These are phyloP conservation scores for Ulmus americana DNA, from an alignment of 331 rosid genomes.

Conservation along the genomic window DNA sequence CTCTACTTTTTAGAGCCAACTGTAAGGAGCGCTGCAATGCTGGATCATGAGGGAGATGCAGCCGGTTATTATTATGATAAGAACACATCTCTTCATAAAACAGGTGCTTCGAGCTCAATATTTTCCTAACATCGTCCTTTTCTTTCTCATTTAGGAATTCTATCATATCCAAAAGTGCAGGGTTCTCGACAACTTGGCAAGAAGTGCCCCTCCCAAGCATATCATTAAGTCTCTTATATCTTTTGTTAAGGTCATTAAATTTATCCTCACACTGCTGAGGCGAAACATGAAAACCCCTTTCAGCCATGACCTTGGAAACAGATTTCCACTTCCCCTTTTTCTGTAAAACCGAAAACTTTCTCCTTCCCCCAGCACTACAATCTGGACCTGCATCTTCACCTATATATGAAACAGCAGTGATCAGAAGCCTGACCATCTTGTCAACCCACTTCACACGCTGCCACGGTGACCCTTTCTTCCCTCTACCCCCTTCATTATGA, in stretches of 20 bases:
- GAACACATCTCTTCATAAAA: conserved; percentile 96
- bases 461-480: conserved; percentile 70
- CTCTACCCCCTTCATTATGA: conserved; percentile 41
- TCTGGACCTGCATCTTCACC: conserved; percentile 54
- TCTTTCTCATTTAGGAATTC: conserved; percentile 65
- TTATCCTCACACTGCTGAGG: conserved; percentile 98
- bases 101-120: conserved; percentile 77
- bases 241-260: conserved; percentile 82
- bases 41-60: conserved; percentile 85
- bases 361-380: conserved; percentile 50
- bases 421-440: conserved; percentile 86
- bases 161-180: conserved; percentile 60
- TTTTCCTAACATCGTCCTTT: conserved; percentile 73
- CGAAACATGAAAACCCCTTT: conserved; percentile 77
- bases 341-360: conserved; percentile 55
- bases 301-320: conserved; percentile 85
- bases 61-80: conserved; percentile 71
- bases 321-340: conserved; percentile 93
- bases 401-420: conserved; percentile 77
- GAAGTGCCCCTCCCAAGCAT: conserved; percentile 90
- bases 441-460: conserved; percentile 93
- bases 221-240: conserved; percentile 80
- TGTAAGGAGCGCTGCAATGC: conserved; percentile 72
- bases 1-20: conserved; percentile 62
- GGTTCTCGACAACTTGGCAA: conserved; percentile 86